Base-by-base conservation (phyloP, 352 stramenopile genomes). In the Pythium guiyangense region DNA sequence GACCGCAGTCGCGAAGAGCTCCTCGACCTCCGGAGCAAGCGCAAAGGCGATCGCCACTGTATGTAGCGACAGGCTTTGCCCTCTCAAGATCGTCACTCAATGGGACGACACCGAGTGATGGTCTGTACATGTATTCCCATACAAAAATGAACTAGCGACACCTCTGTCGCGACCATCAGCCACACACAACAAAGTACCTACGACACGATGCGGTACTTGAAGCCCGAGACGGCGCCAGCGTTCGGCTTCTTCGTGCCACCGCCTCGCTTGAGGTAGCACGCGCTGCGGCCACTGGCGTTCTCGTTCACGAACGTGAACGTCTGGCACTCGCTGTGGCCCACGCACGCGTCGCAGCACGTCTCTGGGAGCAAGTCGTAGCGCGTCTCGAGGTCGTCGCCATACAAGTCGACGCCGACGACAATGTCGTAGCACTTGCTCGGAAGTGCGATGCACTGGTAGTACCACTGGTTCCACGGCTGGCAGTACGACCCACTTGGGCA, bases 1-100 rank as follows among this genome's bases (percentile, higher is more conserved):
- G 69, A 83, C 35, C 79, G 86, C 47, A 92, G 80, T 62, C 69
- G 88, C 1, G 87, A 96, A 52, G 84, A 96, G 29, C 68, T 97
- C 18, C 66, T 97, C 25, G 80, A 97, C 51, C 60, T 96, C 40
- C 76, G 90, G 25, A 60, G 70, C 26, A 96, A 94, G 63, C 93
- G 90, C 69, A 97, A 97, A 58, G 82, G 84, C 34, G 90, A 97
- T 54, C 73, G 80, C 8, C 70, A 91, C 62, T 93, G 83, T 58
- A 93, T 91, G 78, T 91, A 71, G 45, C n/a, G n/a, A n/a, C n/a
- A n/a, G n/a, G n/a, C n/a, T n/a, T n/a, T n/a, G n/a, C n/a, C n/a
- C n/a, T n/a, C n/a, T n/a, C 4, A 37, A 11, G 1, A 37, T 11
- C 31, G 31, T 9, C 4, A 37, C n/a, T n/a, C 31, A 37, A 37